Base-by-base conservation (phyloP, 139 green algal genomes). In the Micractinium sp. region DNA sequence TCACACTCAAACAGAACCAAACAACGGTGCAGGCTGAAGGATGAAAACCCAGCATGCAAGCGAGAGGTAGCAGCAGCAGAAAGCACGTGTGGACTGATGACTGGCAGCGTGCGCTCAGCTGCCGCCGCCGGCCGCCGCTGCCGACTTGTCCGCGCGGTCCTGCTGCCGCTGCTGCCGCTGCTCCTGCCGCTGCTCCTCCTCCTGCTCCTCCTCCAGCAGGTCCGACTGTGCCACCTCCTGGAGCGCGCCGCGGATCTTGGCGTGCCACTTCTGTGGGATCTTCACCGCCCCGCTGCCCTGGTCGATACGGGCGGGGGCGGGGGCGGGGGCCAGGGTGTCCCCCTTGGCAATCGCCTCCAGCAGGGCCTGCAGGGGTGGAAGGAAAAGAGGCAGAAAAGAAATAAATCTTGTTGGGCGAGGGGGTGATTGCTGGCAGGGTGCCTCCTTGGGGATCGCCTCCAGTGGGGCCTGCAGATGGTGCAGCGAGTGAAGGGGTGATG, bases 331-430 rank as follows among this genome's bases (percentile, higher is more conserved):
- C 88, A 93, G n/a, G 81, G 91, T 86, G 67, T 95, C 92, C 13
- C 94, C 95, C 75, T 88, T 90, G 19, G 74, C 75, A 84, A 96
- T 90, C 0, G 95, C 95, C 78, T 96, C 90, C 73, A 97, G 89
- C 71, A 97, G 88, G 2, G 95, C 95, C 90, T 95, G 91, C 90
- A 92, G 76, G 60, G 29, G 35, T 0, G 15, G 16, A 3, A 18
- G 12, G 18, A 19, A 7, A 31, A 60, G 36, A 20, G 82, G 61
- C 35, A 60, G 14, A 20, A 56, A 61, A 2, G 35, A 22, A 60
- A 60, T 81, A 3, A 61, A 81, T 25, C 13, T 75, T 76, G 25
- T n/a, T 81, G 77, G 33, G 53, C 20, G 9, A 0, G 60, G 13
- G 80, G 9, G 80, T n/a, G n/a, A n/a, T n/a, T n/a, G n/a, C n/a